Percentiles rank a stretch among this genome's conserved stretches.
Conservation (phyloP, 331 rosid genomes). For the Rosa hybrid region DNA sequence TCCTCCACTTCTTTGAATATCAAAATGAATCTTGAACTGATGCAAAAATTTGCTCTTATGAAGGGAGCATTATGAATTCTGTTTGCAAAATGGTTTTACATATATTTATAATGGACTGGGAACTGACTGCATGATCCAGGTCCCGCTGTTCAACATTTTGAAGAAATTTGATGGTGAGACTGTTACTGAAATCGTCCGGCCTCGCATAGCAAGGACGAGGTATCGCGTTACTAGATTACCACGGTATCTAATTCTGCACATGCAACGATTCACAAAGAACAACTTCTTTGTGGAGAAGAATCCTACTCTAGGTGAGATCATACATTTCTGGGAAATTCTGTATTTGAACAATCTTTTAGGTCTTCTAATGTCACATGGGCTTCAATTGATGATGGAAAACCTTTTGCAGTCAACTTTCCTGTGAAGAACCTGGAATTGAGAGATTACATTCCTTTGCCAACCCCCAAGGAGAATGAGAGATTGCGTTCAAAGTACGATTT, state of each 20-base stretch:
- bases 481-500: constrained; percentile 84
- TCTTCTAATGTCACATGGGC: constrained; percentile 9
- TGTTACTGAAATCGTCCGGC: constrained; percentile 91
- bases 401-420: constrained; percentile 79
- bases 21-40: background rate
- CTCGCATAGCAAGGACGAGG: constrained; percentile 86
- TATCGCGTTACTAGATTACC: constrained; percentile 91
- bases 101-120: background rate
- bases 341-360: background rate
- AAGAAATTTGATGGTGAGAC: constrained; percentile 98
- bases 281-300: constrained; percentile 97
- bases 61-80: background rate
- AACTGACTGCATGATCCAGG: constrained; percentile 47
- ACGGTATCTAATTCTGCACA: constrained; percentile 76
- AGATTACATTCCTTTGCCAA: constrained; percentile 92
- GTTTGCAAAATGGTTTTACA: background rate
- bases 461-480: constrained; percentile 71
- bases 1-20: background rate
- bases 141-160: constrained; percentile 90
- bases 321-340: constrained; percentile 2
- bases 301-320: constrained; percentile 82
- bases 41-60: constrained; percentile 3
- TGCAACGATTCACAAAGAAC: constrained; percentile 94
- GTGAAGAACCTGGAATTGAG: constrained; percentile 95
- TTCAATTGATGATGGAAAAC: constrained; percentile 2